A percentile compares a stretch with the other conserved stretches of the same genome.
phyloP scores from a whole-genome alignment of 805 yeast species.

The Wickerhamomyces alni region DNA sequence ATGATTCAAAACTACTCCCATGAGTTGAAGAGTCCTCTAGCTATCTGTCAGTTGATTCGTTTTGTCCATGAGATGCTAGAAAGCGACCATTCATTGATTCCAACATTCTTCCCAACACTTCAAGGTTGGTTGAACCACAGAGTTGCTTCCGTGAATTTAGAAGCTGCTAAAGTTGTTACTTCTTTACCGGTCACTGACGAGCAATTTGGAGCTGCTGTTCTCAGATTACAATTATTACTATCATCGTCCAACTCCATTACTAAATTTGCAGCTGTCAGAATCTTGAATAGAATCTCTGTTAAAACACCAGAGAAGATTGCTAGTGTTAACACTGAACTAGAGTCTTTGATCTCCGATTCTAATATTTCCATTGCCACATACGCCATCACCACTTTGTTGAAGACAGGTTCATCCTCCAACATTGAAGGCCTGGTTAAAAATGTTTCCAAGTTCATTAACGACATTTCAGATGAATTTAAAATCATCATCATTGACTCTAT shows the following conservation, averaged over 20 bases:
- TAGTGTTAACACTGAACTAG: conserved; percentile 80
- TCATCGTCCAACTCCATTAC: conserved; percentile 87
- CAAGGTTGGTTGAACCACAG: conserved; percentile 70
- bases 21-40: conserved; percentile 71
- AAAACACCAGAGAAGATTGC: conserved; percentile 73
- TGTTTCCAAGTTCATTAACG: conserved; percentile 83
- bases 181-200: conserved; percentile 46
- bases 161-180: conserved; percentile 64
- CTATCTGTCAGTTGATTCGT: conserved; percentile 80
- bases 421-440: conserved; percentile 87
- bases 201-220: conserved; percentile 64
- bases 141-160: conserved; percentile 85
- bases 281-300: conserved; percentile 79
- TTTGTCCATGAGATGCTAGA: conserved; percentile 65
- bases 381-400: conserved; percentile 92
- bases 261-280: conserved; percentile 89
- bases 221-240: conserved; percentile 68
- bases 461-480: conserved; percentile 93
- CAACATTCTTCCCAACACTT: conserved; percentile 58
- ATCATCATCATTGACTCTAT: conserved; percentile 93
- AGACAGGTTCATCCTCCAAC: conserved; percentile 86
- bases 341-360: conserved; percentile 77
- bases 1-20: conserved; percentile 72
- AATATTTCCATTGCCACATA: conserved; percentile 92
- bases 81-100: conserved; percentile 60